Base-by-base conservation (phyloP, 768 basidiomycete species). In the Crassisporium funariophilum region DNA sequence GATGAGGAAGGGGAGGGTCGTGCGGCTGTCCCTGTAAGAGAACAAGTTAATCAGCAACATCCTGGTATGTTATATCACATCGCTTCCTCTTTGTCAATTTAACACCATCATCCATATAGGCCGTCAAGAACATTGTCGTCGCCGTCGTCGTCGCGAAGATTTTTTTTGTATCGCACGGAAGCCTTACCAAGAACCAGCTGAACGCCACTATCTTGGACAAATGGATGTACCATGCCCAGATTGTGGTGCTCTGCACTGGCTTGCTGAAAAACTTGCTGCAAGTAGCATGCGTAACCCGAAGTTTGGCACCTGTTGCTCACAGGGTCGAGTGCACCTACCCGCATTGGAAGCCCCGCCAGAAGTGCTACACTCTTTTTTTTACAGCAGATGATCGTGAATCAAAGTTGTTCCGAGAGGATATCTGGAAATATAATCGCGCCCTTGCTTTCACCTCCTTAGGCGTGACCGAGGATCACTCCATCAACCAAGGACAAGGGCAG, bases 371-470 rank as follows among this genome's bases (percentile, higher is more conserved):
- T n/a, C n/a, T n/a, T n/a, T n/a, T n/a, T n/a, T n/a, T n/a, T n/a
- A n/a, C n/a, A n/a, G n/a, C n/a, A n/a, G n/a, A n/a, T n/a, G n/a
- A n/a, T n/a, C n/a, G n/a, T n/a, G n/a, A n/a, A n/a, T n/a, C n/a
- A 29, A 44, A 21, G n/a, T 17, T 20, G 20, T 69, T 66, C 40
- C 63, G 60, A 58, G 66, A 59, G 61, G 63, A 72, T 1, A 74
- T 74, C n/a, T 47, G 63, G 4, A 61, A 66, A 16, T 74, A 75
- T 29, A 75, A 77, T 44, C 49, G 54, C 16, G 62, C 73, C 2
- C 57, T 75, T 9, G 62, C 70, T 0, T 72, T 74, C 36, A 69
- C 64, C 0, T 73, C 69, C 1, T 23, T 74, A 0, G 63, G 64
- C 7, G 59, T 62, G 1, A 39, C 59, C 3, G 42, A 64, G n/a